Evolutionary conservation across 1,284 basidiomycete species (phyloP).

Genomic region (Sanguinoderma infundibulare): DNA sequence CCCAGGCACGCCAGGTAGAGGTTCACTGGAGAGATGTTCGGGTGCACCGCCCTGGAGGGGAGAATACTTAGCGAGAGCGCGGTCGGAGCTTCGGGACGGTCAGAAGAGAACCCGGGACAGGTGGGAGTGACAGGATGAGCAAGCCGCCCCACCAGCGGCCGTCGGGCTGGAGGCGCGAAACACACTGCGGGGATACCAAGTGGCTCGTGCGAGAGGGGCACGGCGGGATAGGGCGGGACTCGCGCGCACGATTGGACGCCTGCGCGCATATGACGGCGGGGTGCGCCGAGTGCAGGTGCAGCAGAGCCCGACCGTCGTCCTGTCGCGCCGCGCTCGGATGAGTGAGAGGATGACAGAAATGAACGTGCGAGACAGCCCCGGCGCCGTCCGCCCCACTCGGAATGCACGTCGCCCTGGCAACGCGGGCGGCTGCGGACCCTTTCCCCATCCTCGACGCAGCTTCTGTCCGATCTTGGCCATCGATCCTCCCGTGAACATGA

Average conservation of each 20-base stretch:
- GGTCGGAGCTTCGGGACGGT: neutral
- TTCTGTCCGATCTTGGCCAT: constrained; percentile 15
- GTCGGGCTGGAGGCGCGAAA: neutral
- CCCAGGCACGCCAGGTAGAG: constrained; percentile 6
- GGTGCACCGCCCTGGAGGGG: constrained; percentile 1
- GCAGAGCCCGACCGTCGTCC: neutral
- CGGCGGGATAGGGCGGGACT: neutral
- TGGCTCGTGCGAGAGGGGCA: neutral
- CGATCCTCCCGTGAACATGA: constrained; percentile 18
- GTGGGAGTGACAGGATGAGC: neutral
- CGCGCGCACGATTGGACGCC: too few species aligned
- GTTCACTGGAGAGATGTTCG: neutral
- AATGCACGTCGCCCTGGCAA: constrained; percentile 17
- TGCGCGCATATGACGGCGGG: too few species aligned
- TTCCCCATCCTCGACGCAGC: constrained; percentile 13
- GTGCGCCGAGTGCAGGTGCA: neutral
- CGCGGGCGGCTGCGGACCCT: constrained; percentile 4
- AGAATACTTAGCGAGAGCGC: neutral
- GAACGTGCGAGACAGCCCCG: neutral
- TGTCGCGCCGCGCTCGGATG: neutral
- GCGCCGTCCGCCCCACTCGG: constrained; percentile 4
- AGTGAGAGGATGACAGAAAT: neutral
- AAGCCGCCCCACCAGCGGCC: neutral
- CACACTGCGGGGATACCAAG: too few species aligned
- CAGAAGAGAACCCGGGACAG: neutral